Evolutionary conservation across 306 rosid species (phyloP).

Genomic region (Vicia villosa): DNA sequence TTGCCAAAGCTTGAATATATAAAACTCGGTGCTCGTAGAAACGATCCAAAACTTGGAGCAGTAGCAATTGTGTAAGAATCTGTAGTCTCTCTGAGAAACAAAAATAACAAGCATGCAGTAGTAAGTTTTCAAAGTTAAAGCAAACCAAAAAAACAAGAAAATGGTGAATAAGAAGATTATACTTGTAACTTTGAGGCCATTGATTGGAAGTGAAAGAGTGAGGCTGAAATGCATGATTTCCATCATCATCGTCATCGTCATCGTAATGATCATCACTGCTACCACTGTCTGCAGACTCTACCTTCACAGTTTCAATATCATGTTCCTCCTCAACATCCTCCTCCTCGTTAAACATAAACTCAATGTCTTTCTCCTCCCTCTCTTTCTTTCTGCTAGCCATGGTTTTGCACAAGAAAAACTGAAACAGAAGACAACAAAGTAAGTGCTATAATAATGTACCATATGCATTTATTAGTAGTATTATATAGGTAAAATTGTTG

Average conservation of each 20-base stretch:
- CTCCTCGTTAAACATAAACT: slow-evolving; percentile 43
- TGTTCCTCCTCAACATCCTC: slow-evolving; percentile 27
- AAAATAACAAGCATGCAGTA: background rate
- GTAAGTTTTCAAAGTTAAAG: background rate
- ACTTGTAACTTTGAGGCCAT: slow-evolving; percentile 94
- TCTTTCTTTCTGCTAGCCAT: slow-evolving; percentile 32
- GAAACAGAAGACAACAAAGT: background rate
- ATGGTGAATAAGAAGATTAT: background rate
- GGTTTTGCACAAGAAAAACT: slow-evolving; percentile 18
- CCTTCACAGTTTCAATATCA: slow-evolving; percentile 42
- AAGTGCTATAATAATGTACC: background rate
- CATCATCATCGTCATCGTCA: slow-evolving; percentile 34
- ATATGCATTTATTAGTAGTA: too few species aligned
- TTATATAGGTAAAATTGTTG: background rate
- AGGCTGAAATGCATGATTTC: background rate
- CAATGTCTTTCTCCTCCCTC: slow-evolving; percentile 40
- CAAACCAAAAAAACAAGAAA: background rate
- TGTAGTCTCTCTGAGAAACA: slow-evolving; percentile 62
- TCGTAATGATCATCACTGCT: slow-evolving; percentile 34
- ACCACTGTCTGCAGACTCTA: slow-evolving; percentile 36
- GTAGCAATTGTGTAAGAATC: slow-evolving; percentile 82
- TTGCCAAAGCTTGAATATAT: slow-evolving; percentile 53
- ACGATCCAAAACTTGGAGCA: slow-evolving; percentile 56
- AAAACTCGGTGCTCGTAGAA: slow-evolving; percentile 51
- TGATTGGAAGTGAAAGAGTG: slow-evolving; percentile 60